Base-by-base conservation (phyloP, 805 yeast genomes). In the Hyphopichia homilentoma region DNA sequence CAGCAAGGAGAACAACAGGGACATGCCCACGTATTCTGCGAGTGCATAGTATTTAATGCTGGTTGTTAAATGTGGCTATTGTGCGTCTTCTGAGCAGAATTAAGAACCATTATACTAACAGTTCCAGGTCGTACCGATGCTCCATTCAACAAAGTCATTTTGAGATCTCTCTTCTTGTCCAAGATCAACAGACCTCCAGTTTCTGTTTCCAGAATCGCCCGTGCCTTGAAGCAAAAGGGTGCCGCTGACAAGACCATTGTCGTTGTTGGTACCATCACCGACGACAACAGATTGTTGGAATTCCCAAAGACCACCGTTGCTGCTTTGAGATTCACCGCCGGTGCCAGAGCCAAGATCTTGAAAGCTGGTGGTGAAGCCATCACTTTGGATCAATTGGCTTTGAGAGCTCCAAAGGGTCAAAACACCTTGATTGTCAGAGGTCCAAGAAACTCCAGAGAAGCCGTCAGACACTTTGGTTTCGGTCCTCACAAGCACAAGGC, bases 401-500 rank as follows among this genome's bases (percentile, higher is more conserved):
- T 84, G 63, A 89, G 95, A 75, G 90, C 97, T 70, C 99, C 99
- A 74, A 88, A 89, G 73, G 99, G 99, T 75, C 83, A 86, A 73
- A 93, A 93, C 96, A 93, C 98, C 55, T 75, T 93, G 70, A 75
- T 90, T 63, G 77, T 93, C 69, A 87, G 97, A 80, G 99, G 99
- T 72, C 95, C 97, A 76, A 88, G 97, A 85, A 80, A 77, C 76
- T 66, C 95, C 73, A 87, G 99, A 81, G 97, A 93, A 79, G 97
- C 97, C 62, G 97, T 87, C 62, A 87, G 97, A 80, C 97, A 93
- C 84, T 93, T 93, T 69, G 99, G 99, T 73, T 68, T 90, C 73
- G 99, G 99, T 78, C 99, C 99, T 66, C 98, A 93, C 94, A 87
- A 87, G 82, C 75, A 79, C 77, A 93, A 93, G 87, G 97, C 97